phyloP scores from a whole-genome alignment of 2,329 filamentous ascomycete species.

The Ophiocordyceps camponoti-saundersi region DNA sequence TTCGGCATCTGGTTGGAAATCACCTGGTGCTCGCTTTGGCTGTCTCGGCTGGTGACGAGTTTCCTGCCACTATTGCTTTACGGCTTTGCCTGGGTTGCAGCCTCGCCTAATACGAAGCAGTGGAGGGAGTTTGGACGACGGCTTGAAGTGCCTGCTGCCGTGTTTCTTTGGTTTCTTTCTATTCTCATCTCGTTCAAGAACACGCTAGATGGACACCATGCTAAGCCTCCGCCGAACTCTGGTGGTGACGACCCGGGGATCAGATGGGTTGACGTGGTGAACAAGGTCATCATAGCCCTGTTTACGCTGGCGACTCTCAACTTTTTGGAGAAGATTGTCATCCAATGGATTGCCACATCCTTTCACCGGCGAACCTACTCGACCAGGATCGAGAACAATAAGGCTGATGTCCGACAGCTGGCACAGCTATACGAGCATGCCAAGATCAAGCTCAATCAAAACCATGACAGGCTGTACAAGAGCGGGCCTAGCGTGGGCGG shows the following conservation, averaged over 20 bases:
- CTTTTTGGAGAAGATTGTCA: conserved; percentile 80
- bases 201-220: conserved; percentile 49
- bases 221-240: conserved; percentile 10
- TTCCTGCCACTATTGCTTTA: conserved; percentile 30
- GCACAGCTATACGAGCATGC: conserved; percentile 49
- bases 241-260: conserved; percentile 30
- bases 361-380: conserved; percentile 87
- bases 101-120: conserved; percentile 76
- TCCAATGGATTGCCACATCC: conserved; percentile 84
- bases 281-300: conserved; percentile 75
- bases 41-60: conserved; percentile 38
- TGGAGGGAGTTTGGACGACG: conserved; percentile 81
- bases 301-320: conserved; percentile 70
- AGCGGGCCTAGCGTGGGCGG: conserved; percentile 32
- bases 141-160: conserved; percentile 66
- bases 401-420: conserved; percentile 59
- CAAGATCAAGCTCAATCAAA: conserved; percentile 50
- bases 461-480: conserved; percentile 31
- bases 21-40: conserved; percentile 83
- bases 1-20: conserved; percentile 93
- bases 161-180: conserved; percentile 87
- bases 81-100: conserved; percentile 49
- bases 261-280: conserved; percentile 59
- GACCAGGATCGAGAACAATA: conserved; percentile 81
- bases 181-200: conserved; percentile 75